Evolutionary conservation across 805 yeast genomes (phyloP).

Genomic region (Diddensiella transvaalensis): DNA sequence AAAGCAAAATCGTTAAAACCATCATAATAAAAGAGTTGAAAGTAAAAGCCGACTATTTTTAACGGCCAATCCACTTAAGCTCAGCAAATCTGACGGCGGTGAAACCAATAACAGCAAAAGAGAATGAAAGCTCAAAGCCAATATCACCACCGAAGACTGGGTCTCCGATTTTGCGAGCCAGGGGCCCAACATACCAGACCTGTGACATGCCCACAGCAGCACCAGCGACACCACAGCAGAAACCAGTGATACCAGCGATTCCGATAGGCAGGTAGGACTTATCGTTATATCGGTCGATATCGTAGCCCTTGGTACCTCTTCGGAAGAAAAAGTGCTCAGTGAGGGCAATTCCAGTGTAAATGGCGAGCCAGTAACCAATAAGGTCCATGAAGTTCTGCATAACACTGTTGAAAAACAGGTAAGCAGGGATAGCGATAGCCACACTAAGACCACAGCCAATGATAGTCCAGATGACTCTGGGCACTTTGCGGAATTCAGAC

Average conservation of each 20-base stretch:
- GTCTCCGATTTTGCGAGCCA: conserved; percentile 58
- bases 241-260: conserved; percentile 69
- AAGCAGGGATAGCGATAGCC: conserved; percentile 87
- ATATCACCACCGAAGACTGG: conserved; percentile 69
- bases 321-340: conserved; percentile 82
- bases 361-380: conserved; percentile 87
- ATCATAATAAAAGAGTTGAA: conserved; percentile 4
- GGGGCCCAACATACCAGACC: conserved; percentile 74
- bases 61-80: conserved; percentile 47
- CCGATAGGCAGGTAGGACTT: conserved; percentile 66
- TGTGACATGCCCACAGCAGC: conserved; percentile 85
- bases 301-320: conserved; percentile 55
- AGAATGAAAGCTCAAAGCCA: conserved; percentile 75
- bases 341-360: conserved; percentile 70
- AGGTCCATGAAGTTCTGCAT: conserved; percentile 87
- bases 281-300: conserved; percentile 59
- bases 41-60: no score
- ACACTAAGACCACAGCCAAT: conserved; percentile 70
- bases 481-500: conserved; percentile 68
- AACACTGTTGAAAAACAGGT: conserved; percentile 65
- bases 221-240: conserved; percentile 82
- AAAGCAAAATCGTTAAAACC: conserved; percentile 2
- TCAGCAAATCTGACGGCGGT: conserved; percentile 60
- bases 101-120: conserved; percentile 62
- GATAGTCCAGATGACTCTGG: conserved; percentile 79